Base-by-base conservation (phyloP, 2,329 filamentous ascomycete genomes). In the Diplodia scrobiculata region DNA sequence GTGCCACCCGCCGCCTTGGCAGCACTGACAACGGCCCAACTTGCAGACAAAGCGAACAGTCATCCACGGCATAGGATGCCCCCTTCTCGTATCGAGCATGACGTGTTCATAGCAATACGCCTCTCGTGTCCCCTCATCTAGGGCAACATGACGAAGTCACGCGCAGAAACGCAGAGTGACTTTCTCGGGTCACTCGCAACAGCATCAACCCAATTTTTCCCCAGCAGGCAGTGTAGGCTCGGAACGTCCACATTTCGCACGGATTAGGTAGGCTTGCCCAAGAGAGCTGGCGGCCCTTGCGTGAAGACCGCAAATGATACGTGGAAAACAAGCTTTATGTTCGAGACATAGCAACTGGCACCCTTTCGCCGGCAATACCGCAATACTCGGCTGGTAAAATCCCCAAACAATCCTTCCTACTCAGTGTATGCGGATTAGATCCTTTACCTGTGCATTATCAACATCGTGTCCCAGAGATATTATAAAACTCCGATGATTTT, bases 311-410 rank as follows among this genome's bases (percentile, higher is more conserved):
- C 45, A 25, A 9, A 34, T 6, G 10, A 50, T 11, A 7, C 27
- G 3, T 19, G 17, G 45, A 45, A 50, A 6, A 48, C 27, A 32
- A 32, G 29, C 29, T 5, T 32, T 32, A 41, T 25, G 53, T 45
- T 73, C 51, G 73, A 45, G 63, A 73, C 68, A 1, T 25, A 70
- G 71, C 13, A 72, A 25, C 25, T 68, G 11, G 63, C 71, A 19
- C 68, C 50, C 11, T 69, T 62, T 25, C 25, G 25, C 25, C 25
- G 66, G 69, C 38, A 75, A 53, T 60, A 67, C 70, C 13, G 63
- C 10, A 11, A 36, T 36, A 36, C 9, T 9, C 29, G 29, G 5
- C 5, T 3, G 29, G 29, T 32, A 32, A 5, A 32, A 5, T 32
- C 7, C 29, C 29, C 29, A 6, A 32, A 32, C 29, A 32, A 32